Evolutionary conservation across 2,329 filamentous ascomycete genomes (phyloP).

Genomic region (Thermoascus crustaceus): DNA sequence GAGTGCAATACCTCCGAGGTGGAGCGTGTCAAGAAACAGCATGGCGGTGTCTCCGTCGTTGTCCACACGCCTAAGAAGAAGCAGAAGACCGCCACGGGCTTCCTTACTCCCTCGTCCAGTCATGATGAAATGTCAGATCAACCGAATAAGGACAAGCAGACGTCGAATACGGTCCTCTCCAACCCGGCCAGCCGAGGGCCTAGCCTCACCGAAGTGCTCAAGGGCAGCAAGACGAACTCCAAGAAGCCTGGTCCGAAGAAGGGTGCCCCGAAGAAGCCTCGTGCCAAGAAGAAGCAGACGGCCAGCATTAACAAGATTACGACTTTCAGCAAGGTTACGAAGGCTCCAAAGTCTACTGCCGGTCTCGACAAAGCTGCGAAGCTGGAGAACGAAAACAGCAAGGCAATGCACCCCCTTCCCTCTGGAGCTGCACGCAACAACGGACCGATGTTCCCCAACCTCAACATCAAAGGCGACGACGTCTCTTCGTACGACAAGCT

Average conservation of each 20-base stretch:
- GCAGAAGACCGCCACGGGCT: conserved; percentile 23
- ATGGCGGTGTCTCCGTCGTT: conserved; percentile 32
- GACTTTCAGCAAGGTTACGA: conserved; percentile 26
- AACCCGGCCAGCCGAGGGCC: conserved; percentile 26
- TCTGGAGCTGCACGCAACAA: conserved; percentile 29
- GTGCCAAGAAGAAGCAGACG: conserved; percentile 17
- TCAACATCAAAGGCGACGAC: conserved; percentile 10
- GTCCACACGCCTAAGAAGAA: conserved; percentile 33
- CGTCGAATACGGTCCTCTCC: conserved; percentile 7
- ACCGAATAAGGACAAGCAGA: conserved; percentile 16
- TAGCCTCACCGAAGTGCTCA: conserved; percentile 19
- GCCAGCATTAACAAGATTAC: conserved; percentile 23
- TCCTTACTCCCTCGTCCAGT: conserved; percentile 37
- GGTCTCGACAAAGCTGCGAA: conserved; percentile 17
- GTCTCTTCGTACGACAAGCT: conserved; percentile 4
- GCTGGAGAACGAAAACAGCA: conserved; percentile 17
- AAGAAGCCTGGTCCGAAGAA: conserved; percentile 14
- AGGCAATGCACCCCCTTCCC: conserved; percentile 29
- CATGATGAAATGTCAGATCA: conserved; percentile 24
- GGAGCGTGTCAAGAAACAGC: conserved; percentile 33
- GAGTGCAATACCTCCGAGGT: conserved; percentile 39
- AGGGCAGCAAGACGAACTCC: conserved; percentile 7
- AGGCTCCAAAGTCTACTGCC: conserved; percentile 16
- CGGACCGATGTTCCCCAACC: conserved; percentile 23
- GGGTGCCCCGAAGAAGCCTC: conserved; percentile 16